Percentiles rank a stretch among this genome's conserved stretches.
Evolutionary conservation across 495 filamentous ascomycete genomes (phyloP).

Genomic region (Aspergillus kassunensis): DNA sequence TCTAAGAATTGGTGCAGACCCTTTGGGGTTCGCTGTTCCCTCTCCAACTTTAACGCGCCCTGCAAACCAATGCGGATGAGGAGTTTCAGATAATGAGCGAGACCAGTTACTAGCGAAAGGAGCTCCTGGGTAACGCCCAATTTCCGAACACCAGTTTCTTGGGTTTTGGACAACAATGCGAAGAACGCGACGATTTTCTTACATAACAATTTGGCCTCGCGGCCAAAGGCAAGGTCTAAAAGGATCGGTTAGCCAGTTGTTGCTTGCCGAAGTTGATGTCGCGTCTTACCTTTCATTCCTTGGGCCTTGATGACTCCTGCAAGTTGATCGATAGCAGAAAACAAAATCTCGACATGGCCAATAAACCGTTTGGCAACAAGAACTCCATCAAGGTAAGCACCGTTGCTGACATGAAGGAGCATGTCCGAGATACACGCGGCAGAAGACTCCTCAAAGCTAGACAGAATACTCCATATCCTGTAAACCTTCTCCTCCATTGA

Average conservation of each 20-base stretch:
- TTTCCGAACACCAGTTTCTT: conserved; percentile 80
- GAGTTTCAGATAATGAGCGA: conserved; percentile 97
- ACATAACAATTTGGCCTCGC: conserved; percentile 95
- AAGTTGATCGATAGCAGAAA: conserved; percentile 80
- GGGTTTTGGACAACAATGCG: conserved; percentile 84
- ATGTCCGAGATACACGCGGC: conserved; percentile 99
- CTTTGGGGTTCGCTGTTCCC: conserved; percentile 67
- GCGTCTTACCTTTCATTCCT: conserved; percentile 71
- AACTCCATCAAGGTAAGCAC: conserved; percentile 91
- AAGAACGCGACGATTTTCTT: conserved; percentile 99
- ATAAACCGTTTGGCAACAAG: conserved; percentile 97
- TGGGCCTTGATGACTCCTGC: conserved; percentile 65
- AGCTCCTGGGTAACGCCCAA: conserved; percentile 97
- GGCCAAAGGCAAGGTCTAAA: conserved; percentile 79
- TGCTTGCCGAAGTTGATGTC: not conserved
- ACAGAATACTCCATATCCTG: conserved; percentile 96
- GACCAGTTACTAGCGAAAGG: conserved; percentile 87
- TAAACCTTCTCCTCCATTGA: conserved; percentile 97
- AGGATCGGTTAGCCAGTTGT: conserved; percentile 19
- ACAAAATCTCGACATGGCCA: conserved; percentile 89
- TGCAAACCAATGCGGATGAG: conserved; percentile 96
- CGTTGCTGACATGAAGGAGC: conserved; percentile 98
- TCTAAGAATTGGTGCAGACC: conserved; percentile 78
- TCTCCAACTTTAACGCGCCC: conserved; percentile 85
- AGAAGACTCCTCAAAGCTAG: conserved; percentile 94